Percentiles rank a stretch among this genome's conserved stretches.
phyloP scores from a whole-genome alignment of 1,284 basidiomycete species.

The Paramarasmius palmivorus region DNA sequence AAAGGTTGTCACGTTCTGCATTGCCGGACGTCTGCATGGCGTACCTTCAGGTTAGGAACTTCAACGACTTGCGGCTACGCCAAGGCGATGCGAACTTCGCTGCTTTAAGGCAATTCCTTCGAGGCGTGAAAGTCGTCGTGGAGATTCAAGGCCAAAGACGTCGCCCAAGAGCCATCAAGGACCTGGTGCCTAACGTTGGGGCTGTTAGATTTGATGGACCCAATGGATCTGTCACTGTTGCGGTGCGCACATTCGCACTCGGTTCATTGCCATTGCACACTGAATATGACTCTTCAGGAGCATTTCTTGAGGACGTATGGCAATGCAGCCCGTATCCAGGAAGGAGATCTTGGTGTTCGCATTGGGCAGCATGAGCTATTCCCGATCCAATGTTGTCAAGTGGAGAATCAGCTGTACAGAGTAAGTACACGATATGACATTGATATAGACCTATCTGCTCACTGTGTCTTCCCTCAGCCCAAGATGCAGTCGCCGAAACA shows the following conservation, averaged over 20 bases:
- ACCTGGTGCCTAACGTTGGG: constrained; percentile 32
- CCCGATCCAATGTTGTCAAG: constrained; percentile 27
- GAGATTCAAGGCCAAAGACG: constrained; percentile 22
- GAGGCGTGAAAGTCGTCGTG: constrained; percentile 30
- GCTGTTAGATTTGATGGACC: constrained; percentile 31
- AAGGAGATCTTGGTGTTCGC: constrained; percentile 26
- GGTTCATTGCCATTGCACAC: no score
- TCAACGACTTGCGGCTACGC: background rate
- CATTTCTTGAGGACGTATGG: constrained; percentile 31
- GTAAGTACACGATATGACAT: constrained; percentile 14
- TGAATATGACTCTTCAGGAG: no score
- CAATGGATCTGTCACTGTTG: constrained; percentile 29
- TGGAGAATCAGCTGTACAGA: constrained; percentile 30
- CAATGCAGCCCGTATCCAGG: constrained; percentile 22
- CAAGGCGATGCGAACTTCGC: background rate
- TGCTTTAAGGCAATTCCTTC: constrained; percentile 28
- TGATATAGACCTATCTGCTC: background rate
- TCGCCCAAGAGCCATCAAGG: constrained; percentile 27
- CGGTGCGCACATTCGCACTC: constrained; percentile 22
- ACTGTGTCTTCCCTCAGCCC: constrained; percentile 18
- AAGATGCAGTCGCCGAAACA: constrained; percentile 27
- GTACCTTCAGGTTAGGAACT: background rate
- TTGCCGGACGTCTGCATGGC: background rate
- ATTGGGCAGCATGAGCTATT: constrained; percentile 29
- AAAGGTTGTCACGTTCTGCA: background rate